Evolutionary conservation across 169 alveolate genomes (phyloP).

Genomic region (Theileria parva): DNA sequence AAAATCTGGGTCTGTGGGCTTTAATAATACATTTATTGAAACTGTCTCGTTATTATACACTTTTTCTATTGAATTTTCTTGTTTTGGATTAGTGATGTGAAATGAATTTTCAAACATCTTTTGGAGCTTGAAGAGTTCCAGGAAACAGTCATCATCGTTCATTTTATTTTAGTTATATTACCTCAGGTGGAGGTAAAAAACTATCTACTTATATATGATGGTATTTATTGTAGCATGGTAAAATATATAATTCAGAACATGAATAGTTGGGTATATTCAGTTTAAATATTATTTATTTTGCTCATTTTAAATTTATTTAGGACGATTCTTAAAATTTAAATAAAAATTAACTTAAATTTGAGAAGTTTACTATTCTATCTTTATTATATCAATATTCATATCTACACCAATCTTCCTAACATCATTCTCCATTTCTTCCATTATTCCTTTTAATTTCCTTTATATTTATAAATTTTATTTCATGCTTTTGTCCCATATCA

Average conservation of each 20-base stretch:
- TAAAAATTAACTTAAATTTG: not conserved
- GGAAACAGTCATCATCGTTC: conserved; percentile 37
- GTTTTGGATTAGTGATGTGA: not conserved
- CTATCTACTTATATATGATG: not conserved
- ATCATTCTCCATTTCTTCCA: not conserved
- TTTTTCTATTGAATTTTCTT: conserved; percentile 14
- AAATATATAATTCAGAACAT: not conserved
- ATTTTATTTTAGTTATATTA: not conserved
- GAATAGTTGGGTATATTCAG: conserved; percentile 6
- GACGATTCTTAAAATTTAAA: not conserved
- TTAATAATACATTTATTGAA: not conserved
- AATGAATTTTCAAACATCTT: conserved; percentile 47
- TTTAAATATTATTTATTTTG: not conserved
- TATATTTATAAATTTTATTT: not conserved
- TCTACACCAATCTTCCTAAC: not conserved
- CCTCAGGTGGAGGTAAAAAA: not conserved
- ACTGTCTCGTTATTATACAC: conserved; percentile 25
- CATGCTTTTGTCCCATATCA: not conserved
- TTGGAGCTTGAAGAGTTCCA: conserved; percentile 59
- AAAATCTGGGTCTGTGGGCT: conserved; percentile 62
- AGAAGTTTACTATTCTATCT: not conserved
- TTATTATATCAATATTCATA: not conserved
- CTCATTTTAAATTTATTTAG: not conserved
- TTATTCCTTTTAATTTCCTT: not conserved
- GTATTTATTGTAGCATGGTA: not conserved